Base-by-base conservation (phyloP, 2,329 filamentous ascomycete species). In the Nemania bipapillata region DNA sequence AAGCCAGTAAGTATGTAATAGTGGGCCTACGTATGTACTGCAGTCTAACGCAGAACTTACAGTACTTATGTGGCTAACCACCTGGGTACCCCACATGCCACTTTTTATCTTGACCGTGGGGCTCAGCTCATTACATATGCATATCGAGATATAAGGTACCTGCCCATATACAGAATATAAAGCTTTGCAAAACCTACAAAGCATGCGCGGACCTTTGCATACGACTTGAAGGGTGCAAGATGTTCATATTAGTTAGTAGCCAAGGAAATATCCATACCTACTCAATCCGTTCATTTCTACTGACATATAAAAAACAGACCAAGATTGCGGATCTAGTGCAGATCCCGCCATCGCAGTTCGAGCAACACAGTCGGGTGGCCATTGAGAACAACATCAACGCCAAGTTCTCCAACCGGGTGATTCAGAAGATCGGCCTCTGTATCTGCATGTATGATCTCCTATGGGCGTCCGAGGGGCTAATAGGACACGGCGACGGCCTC, bases 371-470 rank as follows among this genome's bases (percentile, higher is more conserved):
- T 77, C 87, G 89, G 35, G 87, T 94, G 71, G 93, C 94, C 0
- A 93, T 99, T 71, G 94, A 97, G 81, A 94, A 99, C 83, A 96
- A 96, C 76, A 96, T 99, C 82, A 98, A 99, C 79, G 87, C 90
- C 71, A 99, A 99, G 82, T 99, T 97, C 81, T 90, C 95, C 68
- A 97, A 99, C 53, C 73, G 92, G 87, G 92, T 94, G 24, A 93
- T 99, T 70, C 95, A 97, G 79, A 96, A 96, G 77, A 90, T 98
- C 67, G 96, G 96, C 11, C 89, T 99, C 3, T 97, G 94, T 77
- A 91, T 99, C 74, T 95, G 92, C 78, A 89, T 99, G 75, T 97
- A 96, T 82, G 96, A 98, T 78, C 84, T 99, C 12, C 83, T 97
- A 5, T 92, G 92, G 82, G 89, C 93, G 0, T 97, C 94, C 0